Evolutionary conservation across 1,139 yeast species (phyloP).

Genomic region (Sugiyamaella pinicola): DNA sequence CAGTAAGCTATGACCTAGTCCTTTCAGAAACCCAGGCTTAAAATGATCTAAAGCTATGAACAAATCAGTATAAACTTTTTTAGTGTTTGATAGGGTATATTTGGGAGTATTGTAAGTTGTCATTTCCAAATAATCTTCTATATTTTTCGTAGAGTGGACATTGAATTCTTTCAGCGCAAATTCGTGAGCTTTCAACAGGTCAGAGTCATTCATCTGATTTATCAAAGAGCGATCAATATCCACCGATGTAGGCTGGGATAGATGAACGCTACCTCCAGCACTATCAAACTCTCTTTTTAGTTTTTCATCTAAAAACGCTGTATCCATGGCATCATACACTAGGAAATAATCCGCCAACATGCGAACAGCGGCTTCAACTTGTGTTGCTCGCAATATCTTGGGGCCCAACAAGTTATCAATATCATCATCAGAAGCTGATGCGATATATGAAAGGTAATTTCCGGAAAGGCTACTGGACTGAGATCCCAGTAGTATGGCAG

Average conservation of each 20-base stretch:
- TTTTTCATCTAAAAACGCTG: conserved; percentile 29
- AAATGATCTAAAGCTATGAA: conserved; percentile 19
- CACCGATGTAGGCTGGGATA: background rate
- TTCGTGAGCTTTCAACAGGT: conserved; percentile 18
- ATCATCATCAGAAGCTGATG: conserved; percentile 22
- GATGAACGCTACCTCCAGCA: background rate
- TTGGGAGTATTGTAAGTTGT: conserved; percentile 23
- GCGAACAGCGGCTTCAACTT: conserved; percentile 36
- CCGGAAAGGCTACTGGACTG: background rate
- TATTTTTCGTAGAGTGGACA: conserved; percentile 7
- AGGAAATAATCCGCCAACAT: conserved; percentile 36
- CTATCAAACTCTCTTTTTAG: conserved; percentile 24
- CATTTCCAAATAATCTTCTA: conserved; percentile 25
- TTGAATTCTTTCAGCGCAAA: conserved; percentile 20
- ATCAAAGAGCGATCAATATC: conserved; percentile 14
- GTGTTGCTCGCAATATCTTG: conserved; percentile 28
- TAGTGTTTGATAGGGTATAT: conserved; percentile 15
- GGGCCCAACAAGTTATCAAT: conserved; percentile 33
- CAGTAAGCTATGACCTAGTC: conserved; percentile 20
- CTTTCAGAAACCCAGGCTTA: conserved; percentile 24
- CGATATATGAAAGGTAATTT: conserved; percentile 10
- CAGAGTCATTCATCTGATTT: conserved; percentile 16
- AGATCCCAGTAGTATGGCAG: background rate
- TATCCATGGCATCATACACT: conserved; percentile 35
- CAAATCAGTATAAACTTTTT: conserved; percentile 17